Base-by-base conservation (phyloP, 495 filamentous ascomycete genomes). In the Lentithecium fluviatile region DNA sequence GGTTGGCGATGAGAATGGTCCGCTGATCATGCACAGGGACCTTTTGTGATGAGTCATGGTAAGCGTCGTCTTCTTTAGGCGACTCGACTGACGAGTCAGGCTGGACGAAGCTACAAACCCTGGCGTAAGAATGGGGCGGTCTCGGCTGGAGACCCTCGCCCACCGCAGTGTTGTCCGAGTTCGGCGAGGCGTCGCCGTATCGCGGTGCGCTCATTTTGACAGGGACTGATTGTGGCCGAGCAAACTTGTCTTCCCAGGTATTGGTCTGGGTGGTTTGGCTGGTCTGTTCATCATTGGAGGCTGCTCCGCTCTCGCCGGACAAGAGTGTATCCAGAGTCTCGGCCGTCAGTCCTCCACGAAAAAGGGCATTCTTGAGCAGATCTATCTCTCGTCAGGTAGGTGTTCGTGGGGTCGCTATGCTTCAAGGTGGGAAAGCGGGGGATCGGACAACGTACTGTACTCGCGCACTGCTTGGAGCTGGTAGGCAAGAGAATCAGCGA, bases 1-100 rank as follows among this genome's bases (percentile, higher is more conserved):
- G 78, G 53, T 85, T 84, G 47, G 75, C 74, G 29, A 90, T 75
- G 34, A 82, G 71, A 21, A 93, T 58, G 0, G 89, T 90, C 45
- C 88, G 80, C 56, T 82, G 81, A 46, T 82, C 82, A 57, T 74
- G 60, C 64, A 61, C 46, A 0, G 65, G 66, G 26, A 67, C 45
- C 12, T 24, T 24, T 20, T 59, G 46, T 20, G 49, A 6, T 20
- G 72, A 70, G 54, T 73, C 48, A 66, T 69, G 53, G 21, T 58
- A 21, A 1, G 58, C 64, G 25, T 78, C 76, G 51, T 74, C 78
- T 42, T 76, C 77, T 17, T 75, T 84, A 74, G 47, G 83, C 69
- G 82, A 86, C 17, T 65, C 66, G 11, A 58, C 37, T 12, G 57
- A 60, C 12, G 64, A 67, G 13, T 54, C 56, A 23, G 51, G 45